Base-by-base conservation (phyloP, 805 yeast genomes). In the Kodamaea leandrae region DNA sequence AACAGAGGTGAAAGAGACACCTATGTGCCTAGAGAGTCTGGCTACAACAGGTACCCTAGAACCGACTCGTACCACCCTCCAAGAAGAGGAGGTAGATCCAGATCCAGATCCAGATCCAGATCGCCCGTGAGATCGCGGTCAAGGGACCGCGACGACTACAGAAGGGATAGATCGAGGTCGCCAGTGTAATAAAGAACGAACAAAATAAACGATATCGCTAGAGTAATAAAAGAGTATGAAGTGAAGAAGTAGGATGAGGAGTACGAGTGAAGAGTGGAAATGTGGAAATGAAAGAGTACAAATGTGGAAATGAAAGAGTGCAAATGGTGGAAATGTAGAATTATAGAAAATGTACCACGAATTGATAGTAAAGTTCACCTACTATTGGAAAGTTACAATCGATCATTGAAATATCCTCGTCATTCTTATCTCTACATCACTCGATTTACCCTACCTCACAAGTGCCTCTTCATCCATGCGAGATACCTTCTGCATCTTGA, bases 21-120 rank as follows among this genome's bases (percentile, higher is more conserved):
- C 3, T 47, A 47, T 23, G 32, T 47, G 23, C 50, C 50, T 6
- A 32, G 39, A 16, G 40, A 38, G 10, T 30, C 39, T 15, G 27
- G 37, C 17, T 32, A 38, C 17, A 30, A 32, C 26, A 38, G 41
- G 17, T 21, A 15, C 28, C 37, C 41, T 8, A 38, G 46, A 24
- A 45, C 48, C 9, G 51, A 47, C 39, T 32, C 46, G 3, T 47
- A 45, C 39, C 41, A 39, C 27, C 49, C 49, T 8, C 16, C 15
- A 10, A 33, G 33, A 30, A 32, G 36, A n/a, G 32, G 43, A 23
- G 35, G 36, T n/a, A 38, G 41, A 19, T 38, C 41, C 17, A 30
- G 41, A 16, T 30, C 36, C 17, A 37, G 40, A 13, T 37, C 41
- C 14, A 38, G 41, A 28, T 20, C 26, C 15, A 20, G 37, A 27